Base-by-base conservation (phyloP, 768 basidiomycete genomes). In the Boletales sp. region DNA sequence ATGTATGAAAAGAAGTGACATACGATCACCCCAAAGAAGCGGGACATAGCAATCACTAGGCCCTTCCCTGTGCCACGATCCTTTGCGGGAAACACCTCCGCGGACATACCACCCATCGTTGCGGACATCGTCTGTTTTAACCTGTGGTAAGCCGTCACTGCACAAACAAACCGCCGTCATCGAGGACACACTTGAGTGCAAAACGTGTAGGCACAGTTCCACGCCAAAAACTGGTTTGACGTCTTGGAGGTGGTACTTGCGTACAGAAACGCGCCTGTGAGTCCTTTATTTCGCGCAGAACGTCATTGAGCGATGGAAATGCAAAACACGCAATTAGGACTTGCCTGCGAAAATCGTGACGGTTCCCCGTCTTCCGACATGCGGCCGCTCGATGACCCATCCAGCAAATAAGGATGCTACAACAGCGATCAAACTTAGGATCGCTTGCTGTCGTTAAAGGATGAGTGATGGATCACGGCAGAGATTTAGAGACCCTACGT, bases 191-290 rank as follows among this genome's bases (percentile, higher is more conserved):
- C 79, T 56, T 82, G 84, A 46, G 77, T 81, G 54, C 67, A 74
- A 62, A 84, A 84, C n/a, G 71, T 74, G 56, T 85, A 87, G 11
- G 78, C 85, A 60, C 86, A 90, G 66, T 90, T 89, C 87, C 87
- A 90, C 38, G 82, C 87, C 21, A 90, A 74, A 35, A 90, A 73
- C 17, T 78, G 74, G 54, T 83, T 73, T 11, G 83, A 84, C 50
- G 76, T 81, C 57, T 80, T 76, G 31, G 87, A 78, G 14, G 87
- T 88, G 41, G 87, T 90, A 25, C 79, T 83, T 53, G 75, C 82
- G 60, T 86, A 84, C 41, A 90, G 76, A 70, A 90, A 90, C 12
- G 74, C 75, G 12, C 87, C 87, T 10, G 88, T 89, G 60, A 89
- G 74, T 62, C 76, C 81, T 84, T 70, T 62, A 62, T 76, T 69